Conservation (phyloP, 2,329 filamentous ascomycete genomes). For the Pyrenochaeta sp. region DNA sequence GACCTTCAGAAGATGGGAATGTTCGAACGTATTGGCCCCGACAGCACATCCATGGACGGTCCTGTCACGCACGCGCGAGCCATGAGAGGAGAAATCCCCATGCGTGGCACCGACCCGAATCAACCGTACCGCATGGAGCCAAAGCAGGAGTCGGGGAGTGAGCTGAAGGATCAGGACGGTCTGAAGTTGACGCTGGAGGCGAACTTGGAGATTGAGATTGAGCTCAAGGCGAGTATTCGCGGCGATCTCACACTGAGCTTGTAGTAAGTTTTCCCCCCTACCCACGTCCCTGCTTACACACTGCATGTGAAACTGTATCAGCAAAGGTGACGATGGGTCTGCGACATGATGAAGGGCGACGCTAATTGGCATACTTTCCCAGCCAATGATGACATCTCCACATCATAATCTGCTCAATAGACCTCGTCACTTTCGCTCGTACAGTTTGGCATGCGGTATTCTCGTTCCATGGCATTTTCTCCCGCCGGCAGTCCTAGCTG, state of each 20-base stretch:
- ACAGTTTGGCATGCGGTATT: not conserved
- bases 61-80: conserved; percentile 64
- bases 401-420: conserved; percentile 1
- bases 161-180: conserved; percentile 67
- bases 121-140: conserved; percentile 55
- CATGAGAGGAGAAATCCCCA: conserved; percentile 63
- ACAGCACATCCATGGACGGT: conserved; percentile 64
- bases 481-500: conserved; percentile 6
- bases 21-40: conserved; percentile 65
- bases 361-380: conserved; percentile 23
- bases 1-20: conserved; percentile 59
- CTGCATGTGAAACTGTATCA: conserved; percentile 6
- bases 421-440: conserved; percentile 2
- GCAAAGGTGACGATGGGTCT: conserved; percentile 13
- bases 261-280: conserved; percentile 65
- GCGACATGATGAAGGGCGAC: conserved; percentile 6
- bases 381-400: conserved; percentile 19
- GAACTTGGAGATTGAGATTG: conserved; percentile 84
- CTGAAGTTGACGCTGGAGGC: conserved; percentile 76
- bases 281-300: conserved; percentile 18
- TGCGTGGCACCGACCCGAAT: conserved; percentile 61
- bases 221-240: conserved; percentile 84
- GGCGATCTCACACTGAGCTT: conserved; percentile 83
- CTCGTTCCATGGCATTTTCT: not conserved
- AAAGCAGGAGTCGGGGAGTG: conserved; percentile 53